Evolutionary conservation across 331 rosid genomes (phyloP), one percentile per base, ranked within the genome.

Genomic region (Quercus tomentella): DNA sequence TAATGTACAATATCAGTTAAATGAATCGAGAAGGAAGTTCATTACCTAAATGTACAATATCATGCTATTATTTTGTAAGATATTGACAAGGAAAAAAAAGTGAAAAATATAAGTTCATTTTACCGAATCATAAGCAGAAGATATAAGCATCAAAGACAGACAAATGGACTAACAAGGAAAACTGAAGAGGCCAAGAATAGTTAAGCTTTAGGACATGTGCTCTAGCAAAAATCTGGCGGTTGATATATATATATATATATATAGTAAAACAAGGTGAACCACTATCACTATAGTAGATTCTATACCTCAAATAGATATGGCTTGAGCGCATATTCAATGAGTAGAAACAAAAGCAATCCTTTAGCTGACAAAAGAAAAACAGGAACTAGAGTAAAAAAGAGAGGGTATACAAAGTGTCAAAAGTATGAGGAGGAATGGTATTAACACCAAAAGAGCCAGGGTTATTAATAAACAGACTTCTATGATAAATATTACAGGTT

Each of bases 291-390:
- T 25, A 12, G 69, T n/a, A 73, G 25, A 79, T 8, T 45, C 65
- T n/a, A 55, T 43, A 65, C 61, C 69, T n/a, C 30, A 73, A 79
- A 74, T 26, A 67, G 79, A 69, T 75, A 76, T 58, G 61, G 45
- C 11, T 22, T 58, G 4, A 67, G 45, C 26, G 62, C 72, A 79
- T 51, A 57, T 14, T 49, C 30, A 49, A 76, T 52, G 49, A 37
- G 61, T 56, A 9, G 61, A 56, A 41, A 15, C 70, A 63, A 26
- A 63, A 28, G 66, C 18, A 63, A 63, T 63, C 70, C 70, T 63
- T 26, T 7, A 71, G 22, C 62, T 33, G 41, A 65, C 21, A 62
- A 70, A 52, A 33, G 41, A 52, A 70, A 25, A 69, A 67, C 67
- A 18, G 41, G 66, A 79, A 68, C 55, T 77, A 71, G 65, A 45